phyloP scores from a whole-genome alignment of 2,329 filamentous ascomycete genomes.

The Colletotrichum eremochloae region DNA sequence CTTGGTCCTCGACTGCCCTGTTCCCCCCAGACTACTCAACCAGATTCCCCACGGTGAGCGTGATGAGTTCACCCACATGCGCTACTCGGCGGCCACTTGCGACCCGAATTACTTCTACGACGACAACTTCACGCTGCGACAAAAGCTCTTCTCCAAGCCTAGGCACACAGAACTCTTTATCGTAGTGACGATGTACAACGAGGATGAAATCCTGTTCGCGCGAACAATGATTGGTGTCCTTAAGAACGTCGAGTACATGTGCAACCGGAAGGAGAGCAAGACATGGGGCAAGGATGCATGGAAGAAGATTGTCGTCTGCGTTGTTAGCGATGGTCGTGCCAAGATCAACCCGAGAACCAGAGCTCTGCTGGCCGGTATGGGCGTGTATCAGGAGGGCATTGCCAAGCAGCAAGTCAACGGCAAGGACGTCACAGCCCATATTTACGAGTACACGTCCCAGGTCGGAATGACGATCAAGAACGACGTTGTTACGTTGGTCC shows the following conservation, averaged over 20 bases:
- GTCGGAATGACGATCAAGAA: constrained; percentile 92
- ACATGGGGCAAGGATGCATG: constrained; percentile 99
- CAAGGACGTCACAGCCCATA: constrained; percentile 96
- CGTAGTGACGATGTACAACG: constrained; percentile 98
- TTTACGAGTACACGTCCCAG: constrained; percentile 95
- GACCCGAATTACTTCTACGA: constrained; percentile 91
- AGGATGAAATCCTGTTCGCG: constrained; percentile 95
- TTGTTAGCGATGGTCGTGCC: constrained; percentile 95
- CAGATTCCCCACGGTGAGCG: constrained; percentile 92
- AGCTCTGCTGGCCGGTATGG: constrained; percentile 90
- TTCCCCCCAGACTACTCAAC: constrained; percentile 88
- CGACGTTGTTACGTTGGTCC: constrained; percentile 85
- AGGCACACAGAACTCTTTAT: constrained; percentile 96
- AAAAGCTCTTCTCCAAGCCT: constrained; percentile 91
- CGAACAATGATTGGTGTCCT: constrained; percentile 97
- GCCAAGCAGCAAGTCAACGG: constrained; percentile 98
- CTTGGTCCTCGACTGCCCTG: constrained; percentile 94
- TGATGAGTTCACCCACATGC: constrained; percentile 92
- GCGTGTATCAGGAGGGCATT: constrained; percentile 98
- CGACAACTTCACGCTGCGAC: constrained; percentile 90
- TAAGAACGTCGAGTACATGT: constrained; percentile 99
- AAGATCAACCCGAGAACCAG: constrained; percentile 96
- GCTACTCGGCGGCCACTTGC: constrained; percentile 95
- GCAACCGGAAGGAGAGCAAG: constrained; percentile 90
- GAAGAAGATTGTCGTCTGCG: constrained; percentile 99